Base-by-base conservation (phyloP, 2,329 filamentous ascomycete genomes). In the Fusarium oligoseptatum region DNA sequence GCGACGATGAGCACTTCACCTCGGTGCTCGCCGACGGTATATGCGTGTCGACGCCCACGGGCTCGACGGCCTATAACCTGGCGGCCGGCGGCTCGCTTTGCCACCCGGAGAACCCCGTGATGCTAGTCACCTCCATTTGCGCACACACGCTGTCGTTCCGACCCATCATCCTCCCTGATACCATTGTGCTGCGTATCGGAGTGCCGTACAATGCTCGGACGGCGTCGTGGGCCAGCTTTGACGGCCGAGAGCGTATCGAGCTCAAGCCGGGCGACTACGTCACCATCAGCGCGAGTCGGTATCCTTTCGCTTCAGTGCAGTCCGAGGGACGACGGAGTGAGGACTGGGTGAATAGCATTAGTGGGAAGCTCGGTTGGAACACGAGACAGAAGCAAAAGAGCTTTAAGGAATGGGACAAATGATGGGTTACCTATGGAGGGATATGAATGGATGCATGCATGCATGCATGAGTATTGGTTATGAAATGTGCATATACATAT, bases 221-320 rank as follows among this genome's bases (percentile, higher is more conserved):
- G 6, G 93, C 91, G 76, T 95, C 93, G 45, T 99, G 97, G 96
- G 97, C 95, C n/a, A 97, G 95, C 82, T 99, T 99, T 81, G 97
- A 99, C 83, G 97, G 97, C 2, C 90, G 95, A 71, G 95, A 98
- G 86, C 91, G 95, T 84, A 85, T 94, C n/a, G 94, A 97, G 84
- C 87, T 97, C 41, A 82, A 85, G 58, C 92, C 93, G 0, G 94
- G 94, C 17, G 94, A 97, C 83, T 97, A 97, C 81, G 93, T 96
- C 6, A 96, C 94, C 2, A 93, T 97, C 71, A 94, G 92, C 75
- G 94, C 94, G 3, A 94, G 92, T 75, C 85, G 94, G 45, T 96
- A 93, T 79, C 94, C 94, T 0, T 97, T 96, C 82, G 93, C 94
- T 0, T 92, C 90, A 66, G 93, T 96, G 12, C 88, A 95, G 83